Evolutionary conservation across 257 asterid species (phyloP).

Genomic region (Knoxia roxburghii): DNA sequence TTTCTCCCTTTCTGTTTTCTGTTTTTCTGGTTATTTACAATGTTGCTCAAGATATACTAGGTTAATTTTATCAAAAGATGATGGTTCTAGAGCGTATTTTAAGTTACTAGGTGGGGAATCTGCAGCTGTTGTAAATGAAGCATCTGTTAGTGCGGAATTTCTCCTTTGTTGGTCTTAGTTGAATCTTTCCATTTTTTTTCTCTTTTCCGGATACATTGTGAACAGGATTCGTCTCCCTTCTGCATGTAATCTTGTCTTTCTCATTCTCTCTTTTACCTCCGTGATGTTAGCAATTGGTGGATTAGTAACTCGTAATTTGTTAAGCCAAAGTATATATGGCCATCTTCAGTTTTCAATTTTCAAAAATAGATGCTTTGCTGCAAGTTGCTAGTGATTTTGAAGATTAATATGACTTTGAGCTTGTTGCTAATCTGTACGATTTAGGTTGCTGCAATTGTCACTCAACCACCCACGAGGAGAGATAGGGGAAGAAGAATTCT

Average conservation of each 20-base stretch:
- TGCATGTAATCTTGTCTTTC: background rate
- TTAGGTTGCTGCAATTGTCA: constrained; percentile 83
- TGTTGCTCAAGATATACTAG: background rate
- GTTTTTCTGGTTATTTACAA: background rate
- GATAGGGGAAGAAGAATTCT: constrained; percentile 86
- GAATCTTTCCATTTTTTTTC: too few species aligned
- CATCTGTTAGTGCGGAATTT: background rate
- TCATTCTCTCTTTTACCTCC: background rate
- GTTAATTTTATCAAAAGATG: background rate
- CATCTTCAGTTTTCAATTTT: background rate
- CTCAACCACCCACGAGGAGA: constrained; percentile 88
- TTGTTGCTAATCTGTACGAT: background rate
- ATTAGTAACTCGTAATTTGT: background rate
- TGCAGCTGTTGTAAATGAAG: background rate
- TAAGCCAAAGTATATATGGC: background rate
- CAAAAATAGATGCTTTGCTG: background rate
- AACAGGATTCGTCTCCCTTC: background rate
- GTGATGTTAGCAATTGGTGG: background rate
- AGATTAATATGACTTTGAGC: background rate
- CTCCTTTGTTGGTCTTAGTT: background rate
- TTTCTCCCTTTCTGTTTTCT: background rate
- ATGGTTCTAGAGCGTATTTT: background rate
- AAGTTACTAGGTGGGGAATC: background rate
- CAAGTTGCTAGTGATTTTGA: background rate
- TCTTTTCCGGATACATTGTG: too few species aligned